Percentiles rank a stretch among this genome's conserved stretches.
Conservation (phyloP, 768 basidiomycete species). For the Macrolepiota dolichaula region DNA sequence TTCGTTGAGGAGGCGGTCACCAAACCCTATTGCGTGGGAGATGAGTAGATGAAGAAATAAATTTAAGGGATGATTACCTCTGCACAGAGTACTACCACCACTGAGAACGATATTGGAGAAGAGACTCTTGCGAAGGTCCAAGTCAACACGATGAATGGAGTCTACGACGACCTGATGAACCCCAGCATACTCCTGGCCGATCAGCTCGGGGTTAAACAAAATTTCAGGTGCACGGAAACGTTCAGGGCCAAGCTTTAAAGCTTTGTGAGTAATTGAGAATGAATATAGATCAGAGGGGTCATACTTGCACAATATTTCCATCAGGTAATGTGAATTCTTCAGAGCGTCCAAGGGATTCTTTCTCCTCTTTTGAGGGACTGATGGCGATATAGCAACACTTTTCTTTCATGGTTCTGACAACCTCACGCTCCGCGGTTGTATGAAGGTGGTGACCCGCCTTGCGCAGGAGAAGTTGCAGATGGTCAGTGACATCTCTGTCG, state of each 20-base stretch:
- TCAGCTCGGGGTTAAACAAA: constrained; percentile 94
- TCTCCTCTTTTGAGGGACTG: constrained; percentile 94
- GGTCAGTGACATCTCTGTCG: constrained; percentile 90
- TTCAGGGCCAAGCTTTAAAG: constrained; percentile 81
- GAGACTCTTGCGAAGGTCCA: constrained; percentile 92
- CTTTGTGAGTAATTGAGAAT: constrained; percentile 11
- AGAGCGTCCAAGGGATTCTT: constrained; percentile 69
- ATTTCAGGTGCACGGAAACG: constrained; percentile 97
- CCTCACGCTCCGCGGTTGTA: constrained; percentile 95
- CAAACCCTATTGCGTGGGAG: constrained; percentile 60
- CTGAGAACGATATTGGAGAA: constrained; percentile 97
- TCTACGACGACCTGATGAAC: constrained; percentile 99
- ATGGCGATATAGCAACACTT: constrained; percentile 95
- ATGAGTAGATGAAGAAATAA: constrained; percentile 1
- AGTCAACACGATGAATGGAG: constrained; percentile 92
- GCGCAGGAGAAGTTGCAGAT: constrained; percentile 89
- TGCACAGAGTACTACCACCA: constrained; percentile 93
- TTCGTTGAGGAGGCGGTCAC: constrained; percentile 93
- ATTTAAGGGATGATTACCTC: constrained; percentile 47
- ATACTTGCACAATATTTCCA: constrained; percentile 87
- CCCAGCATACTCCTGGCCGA: constrained; percentile 94
- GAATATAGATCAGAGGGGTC: constrained; percentile 17
- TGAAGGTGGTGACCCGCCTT: constrained; percentile 94
- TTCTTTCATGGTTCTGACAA: constrained; percentile 97
- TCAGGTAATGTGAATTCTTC: constrained; percentile 95